phyloP scores from a whole-genome alignment of 768 basidiomycete species.

The Phylloporus rhodoxanthus region DNA sequence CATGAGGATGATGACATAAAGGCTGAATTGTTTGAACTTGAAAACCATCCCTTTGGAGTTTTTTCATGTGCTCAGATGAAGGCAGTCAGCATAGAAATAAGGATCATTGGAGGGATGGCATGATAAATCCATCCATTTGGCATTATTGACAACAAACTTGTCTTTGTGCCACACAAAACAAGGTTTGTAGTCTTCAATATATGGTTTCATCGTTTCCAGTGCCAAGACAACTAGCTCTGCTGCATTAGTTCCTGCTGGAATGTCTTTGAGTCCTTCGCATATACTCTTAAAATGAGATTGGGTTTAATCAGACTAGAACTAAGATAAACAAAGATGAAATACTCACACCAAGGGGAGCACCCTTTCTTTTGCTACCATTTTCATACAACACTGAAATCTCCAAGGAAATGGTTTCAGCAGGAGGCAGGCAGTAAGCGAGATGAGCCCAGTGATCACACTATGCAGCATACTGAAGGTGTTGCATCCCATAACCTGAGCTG shows the following conservation, averaged over 20 bases:
- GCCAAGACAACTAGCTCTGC: background rate
- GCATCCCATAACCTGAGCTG: background rate
- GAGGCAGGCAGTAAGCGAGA: no score
- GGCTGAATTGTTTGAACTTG: background rate
- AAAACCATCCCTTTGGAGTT: background rate
- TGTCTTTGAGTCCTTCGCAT: background rate
- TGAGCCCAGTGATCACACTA: background rate
- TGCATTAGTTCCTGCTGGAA: background rate
- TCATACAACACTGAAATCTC: background rate
- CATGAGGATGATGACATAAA: background rate
- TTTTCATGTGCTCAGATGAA: background rate
- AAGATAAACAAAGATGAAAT: background rate
- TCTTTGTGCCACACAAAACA: background rate
- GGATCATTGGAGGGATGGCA: background rate
- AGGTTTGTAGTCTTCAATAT: background rate
- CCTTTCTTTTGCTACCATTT: background rate
- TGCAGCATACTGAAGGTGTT: background rate
- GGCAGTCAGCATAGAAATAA: background rate
- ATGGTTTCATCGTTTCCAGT: background rate
- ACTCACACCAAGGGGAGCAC: background rate
- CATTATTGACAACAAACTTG: background rate
- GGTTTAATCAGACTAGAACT: background rate
- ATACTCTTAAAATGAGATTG: background rate
- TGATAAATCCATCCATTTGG: background rate
- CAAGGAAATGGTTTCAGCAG: no score